Conservation (phyloP, 495 filamentous ascomycete genomes). For the Lophiotrema nucula region DNA sequence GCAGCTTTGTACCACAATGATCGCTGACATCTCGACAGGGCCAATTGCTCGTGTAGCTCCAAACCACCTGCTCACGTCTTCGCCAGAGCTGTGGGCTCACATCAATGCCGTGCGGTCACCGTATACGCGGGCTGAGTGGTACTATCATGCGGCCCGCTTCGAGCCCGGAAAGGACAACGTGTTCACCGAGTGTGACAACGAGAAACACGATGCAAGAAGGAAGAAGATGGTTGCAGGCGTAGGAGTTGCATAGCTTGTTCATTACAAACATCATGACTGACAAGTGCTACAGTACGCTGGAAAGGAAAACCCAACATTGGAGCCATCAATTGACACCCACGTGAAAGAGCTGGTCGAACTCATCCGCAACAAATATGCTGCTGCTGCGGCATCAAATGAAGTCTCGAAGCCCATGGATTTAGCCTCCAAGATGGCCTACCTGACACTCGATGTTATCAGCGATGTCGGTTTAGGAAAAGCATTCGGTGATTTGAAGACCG, state of each 20-base stretch:
- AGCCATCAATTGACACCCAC: conserved; percentile 33
- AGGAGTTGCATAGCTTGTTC: background rate
- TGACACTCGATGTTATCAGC: conserved; percentile 50
- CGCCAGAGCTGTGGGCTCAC: conserved; percentile 33
- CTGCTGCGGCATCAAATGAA: conserved; percentile 9
- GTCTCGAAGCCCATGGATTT: conserved; percentile 44
- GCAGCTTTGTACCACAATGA: background rate
- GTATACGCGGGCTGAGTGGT: conserved; percentile 36
- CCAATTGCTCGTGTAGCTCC: conserved; percentile 38
- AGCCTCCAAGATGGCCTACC: conserved; percentile 43
- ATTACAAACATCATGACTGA: background rate
- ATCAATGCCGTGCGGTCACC: conserved; percentile 34
- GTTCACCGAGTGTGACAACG: conserved; percentile 35
- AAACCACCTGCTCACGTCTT: conserved; percentile 36
- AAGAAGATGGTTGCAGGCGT: conserved; percentile 34
- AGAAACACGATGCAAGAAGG: conserved; percentile 33
- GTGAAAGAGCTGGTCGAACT: conserved; percentile 32
- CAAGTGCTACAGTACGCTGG: conserved; percentile 28
- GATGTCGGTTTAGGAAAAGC: conserved; percentile 46
- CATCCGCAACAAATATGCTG: conserved; percentile 39
- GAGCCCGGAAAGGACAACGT: conserved; percentile 35
- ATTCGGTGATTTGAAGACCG: conserved; percentile 45
- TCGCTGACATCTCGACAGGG: conserved; percentile 22
- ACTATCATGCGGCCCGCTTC: conserved; percentile 35
- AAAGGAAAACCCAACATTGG: conserved; percentile 34